Evolutionary conservation across 495 filamentous ascomycete genomes (phyloP).

Genomic region (Neurospora sp.): DNA sequence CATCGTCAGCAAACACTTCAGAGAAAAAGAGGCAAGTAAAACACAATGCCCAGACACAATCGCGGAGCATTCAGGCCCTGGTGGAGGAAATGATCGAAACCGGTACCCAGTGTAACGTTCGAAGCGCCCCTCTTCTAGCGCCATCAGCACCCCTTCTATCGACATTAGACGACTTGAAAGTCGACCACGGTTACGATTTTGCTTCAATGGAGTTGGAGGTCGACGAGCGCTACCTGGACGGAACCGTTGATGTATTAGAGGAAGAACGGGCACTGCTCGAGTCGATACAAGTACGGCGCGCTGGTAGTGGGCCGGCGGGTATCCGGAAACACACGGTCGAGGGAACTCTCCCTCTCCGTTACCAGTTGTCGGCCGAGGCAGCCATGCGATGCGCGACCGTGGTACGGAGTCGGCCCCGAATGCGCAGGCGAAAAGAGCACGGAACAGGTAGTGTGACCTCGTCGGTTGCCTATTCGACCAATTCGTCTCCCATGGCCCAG

Average conservation of each 20-base stretch:
- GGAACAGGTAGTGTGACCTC: constrained; percentile 7
- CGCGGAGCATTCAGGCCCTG: constrained; percentile 14
- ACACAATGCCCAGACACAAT: constrained; percentile 6
- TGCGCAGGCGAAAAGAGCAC: constrained; percentile 29
- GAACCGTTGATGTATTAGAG: constrained; percentile 1
- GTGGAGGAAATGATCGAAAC: constrained; percentile 28
- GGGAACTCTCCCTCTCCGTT: constrained; percentile 18
- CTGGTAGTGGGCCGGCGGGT: constrained; percentile 18
- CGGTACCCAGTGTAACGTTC: constrained; percentile 28
- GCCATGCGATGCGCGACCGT: constrained; percentile 33
- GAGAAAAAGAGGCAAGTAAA: not conserved
- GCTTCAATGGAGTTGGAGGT: constrained; percentile 17
- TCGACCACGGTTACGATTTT: constrained; percentile 4
- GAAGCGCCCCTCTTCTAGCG: constrained; percentile 9
- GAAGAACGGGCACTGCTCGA: constrained; percentile 13
- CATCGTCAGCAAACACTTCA: not conserved
- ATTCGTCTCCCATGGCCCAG: constrained; percentile 8
- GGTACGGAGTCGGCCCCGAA: constrained; percentile 30
- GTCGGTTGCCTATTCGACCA: constrained; percentile 11
- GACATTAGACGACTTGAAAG: not conserved
- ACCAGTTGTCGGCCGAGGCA: constrained; percentile 30
- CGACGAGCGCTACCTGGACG: constrained; percentile 15
- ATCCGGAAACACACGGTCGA: constrained; percentile 24
- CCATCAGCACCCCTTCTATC: constrained; percentile 1
- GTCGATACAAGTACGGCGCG: constrained; percentile 14